Evolutionary conservation across 768 basidiomycete species (phyloP), one percentile per base, ranked within the genome.

Genomic region (Gymnopilus dilepis): DNA sequence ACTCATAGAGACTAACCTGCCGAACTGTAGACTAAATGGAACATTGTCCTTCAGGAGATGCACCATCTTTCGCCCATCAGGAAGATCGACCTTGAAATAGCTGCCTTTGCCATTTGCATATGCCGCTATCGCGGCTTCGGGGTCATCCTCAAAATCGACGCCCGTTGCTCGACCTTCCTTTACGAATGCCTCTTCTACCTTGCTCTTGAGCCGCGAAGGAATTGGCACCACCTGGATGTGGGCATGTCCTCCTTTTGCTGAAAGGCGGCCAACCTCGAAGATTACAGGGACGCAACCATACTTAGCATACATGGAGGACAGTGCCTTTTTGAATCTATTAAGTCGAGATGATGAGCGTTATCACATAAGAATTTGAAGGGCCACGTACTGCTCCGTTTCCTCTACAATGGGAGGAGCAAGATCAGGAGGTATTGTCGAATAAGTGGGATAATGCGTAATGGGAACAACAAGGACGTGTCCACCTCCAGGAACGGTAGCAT

Each of bases 391-490:
- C 67, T 89, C 86, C 3, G 94, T 90, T 75, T 99, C 97, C 28
- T 87, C 82, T 6, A 92, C 64, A 58, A 98, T 91, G 2, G 92
- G 86, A 6, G 78, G 78, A 0, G 88, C 83, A 40, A 96, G 82
- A 64, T 95, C 94, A 2, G 84, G 71, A 0, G 95, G 93, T 42
- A 99, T 89, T 6, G 92, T 86, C 22, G 85, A 83, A 55, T 90
- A 89, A 0, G 97, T 97, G 6, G 93, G 93, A 69, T 93, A 94
- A 74, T 99, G 97, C 0, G 92, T 87, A 69, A 99, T 94, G 13
- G 94, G 94, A 26, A 98, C 90, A 58, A 99, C 91, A 38, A 99
- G 84, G 37, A 97, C 89, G 72, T 99, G 97, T 0, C 97, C 97
- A 21, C 97, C 97, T 19, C 97, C 97, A 1, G 97, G 97, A 21